Conservation (phyloP, 108 stramenopile species). For the Nitzschia sp. region DNA sequence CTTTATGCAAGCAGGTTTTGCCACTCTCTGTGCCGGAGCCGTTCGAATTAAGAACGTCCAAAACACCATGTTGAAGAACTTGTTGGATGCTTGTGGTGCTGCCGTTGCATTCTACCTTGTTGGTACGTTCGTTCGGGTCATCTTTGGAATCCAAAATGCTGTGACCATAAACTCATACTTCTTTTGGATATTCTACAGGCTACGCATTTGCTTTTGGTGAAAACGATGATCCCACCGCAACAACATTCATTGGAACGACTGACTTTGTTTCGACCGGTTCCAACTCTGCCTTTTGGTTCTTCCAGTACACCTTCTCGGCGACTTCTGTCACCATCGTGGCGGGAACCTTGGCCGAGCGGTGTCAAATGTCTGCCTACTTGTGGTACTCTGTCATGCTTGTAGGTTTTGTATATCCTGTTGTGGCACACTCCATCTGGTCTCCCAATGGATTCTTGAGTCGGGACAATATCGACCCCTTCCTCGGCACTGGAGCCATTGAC, state of each 20-base stretch:
- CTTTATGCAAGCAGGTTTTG: conserved; percentile 88
- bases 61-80: conserved; percentile 88
- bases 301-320: conserved; percentile 85
- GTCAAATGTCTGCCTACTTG: conserved; percentile 85
- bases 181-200: conserved; percentile 19
- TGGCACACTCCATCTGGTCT: conserved; percentile 81
- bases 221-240: conserved; percentile 23
- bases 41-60: conserved; percentile 80
- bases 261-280: conserved; percentile 57
- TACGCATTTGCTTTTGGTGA: conserved; percentile 81
- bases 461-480: conserved; percentile 33
- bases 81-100: conserved; percentile 82
- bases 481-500: conserved; percentile 76
- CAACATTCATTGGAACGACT: conserved; percentile 58
- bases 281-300: conserved; percentile 68
- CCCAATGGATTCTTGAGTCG: conserved; percentile 67
- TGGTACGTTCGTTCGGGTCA: conserved; percentile 30
- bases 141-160: no score
- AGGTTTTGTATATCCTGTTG: conserved; percentile 86
- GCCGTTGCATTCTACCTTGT: conserved; percentile 72
- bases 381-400: conserved; percentile 75
- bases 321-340: conserved; percentile 90
- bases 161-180: not conserved
- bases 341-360: conserved; percentile 94
- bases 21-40: conserved; percentile 79